Evolutionary conservation across 2,329 filamentous ascomycete species (phyloP).

Genomic region (Ceratocystis albifundus): DNA sequence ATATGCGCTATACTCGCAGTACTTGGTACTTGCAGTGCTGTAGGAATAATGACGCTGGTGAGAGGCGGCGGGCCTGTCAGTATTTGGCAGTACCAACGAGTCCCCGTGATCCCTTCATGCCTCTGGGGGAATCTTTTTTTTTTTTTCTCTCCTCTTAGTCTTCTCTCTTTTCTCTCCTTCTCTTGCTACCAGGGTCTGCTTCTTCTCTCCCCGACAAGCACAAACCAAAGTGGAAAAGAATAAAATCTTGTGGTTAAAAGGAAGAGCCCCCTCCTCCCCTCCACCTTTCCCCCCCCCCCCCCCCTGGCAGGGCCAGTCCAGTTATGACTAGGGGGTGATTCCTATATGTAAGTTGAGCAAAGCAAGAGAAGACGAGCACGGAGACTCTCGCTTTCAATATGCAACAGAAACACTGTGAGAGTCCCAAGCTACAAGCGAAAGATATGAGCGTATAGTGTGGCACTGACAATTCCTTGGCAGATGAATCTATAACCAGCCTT

Average conservation of each 20-base stretch:
- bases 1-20: background rate
- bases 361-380: background rate
- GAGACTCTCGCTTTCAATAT: background rate
- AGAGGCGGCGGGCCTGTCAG: conserved; percentile 8
- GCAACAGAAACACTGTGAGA: background rate
- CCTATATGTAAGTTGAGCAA: too few relatives aligned
- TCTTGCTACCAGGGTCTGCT: background rate
- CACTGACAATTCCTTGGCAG: conserved; percentile 1
- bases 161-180: background rate
- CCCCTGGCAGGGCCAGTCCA: conserved; percentile 1
- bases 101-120: background rate
- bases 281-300: too few relatives aligned
- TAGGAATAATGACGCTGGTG: conserved; percentile 6
- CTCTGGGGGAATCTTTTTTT: background rate
- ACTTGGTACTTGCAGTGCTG: background rate
- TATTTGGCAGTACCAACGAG: background rate
- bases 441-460: conserved; percentile 1
- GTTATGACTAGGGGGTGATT: too few relatives aligned
- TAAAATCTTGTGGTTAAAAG: background rate
- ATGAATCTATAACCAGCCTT: background rate
- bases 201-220: background rate
- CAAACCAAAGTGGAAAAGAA: conserved; percentile 8
- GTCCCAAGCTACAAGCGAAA: background rate
- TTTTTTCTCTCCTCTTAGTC: background rate
- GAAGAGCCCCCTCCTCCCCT: too few relatives aligned